Percentiles rank a stretch among this genome's conserved stretches.
These are phyloP conservation scores for Pseudocercospora eumusae DNA, from an alignment of 2,329 filamentous ascomycete species.

Conservation along the genomic window DNA sequence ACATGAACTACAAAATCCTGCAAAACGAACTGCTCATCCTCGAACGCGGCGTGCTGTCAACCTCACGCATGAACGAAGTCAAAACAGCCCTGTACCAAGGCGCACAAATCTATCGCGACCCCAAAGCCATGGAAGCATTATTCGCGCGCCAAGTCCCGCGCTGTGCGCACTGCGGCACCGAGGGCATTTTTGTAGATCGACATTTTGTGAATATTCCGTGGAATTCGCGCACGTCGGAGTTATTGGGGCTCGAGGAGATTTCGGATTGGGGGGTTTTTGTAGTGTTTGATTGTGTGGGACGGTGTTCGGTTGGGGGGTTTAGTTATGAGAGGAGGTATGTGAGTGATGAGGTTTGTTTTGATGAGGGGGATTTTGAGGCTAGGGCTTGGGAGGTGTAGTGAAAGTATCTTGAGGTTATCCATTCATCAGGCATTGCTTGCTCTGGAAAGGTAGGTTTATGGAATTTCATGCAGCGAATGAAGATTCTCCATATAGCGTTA, in stretches of 20 bases:
- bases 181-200: slow-evolving; percentile 16
- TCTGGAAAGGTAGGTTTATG: background rate
- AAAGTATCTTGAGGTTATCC: no score
- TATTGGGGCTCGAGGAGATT: slow-evolving; percentile 15
- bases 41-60: slow-evolving; percentile 14
- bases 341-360: background rate
- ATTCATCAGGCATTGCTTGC: no score
- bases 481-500: background rate
- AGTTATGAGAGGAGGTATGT: background rate
- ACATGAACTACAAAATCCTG: slow-evolving; percentile 11
- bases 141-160: slow-evolving; percentile 17
- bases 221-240: background rate
- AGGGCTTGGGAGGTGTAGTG: background rate
- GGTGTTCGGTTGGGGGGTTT: background rate
- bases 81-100: slow-evolving; percentile 14
- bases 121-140: slow-evolving; percentile 16
- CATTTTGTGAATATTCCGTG: slow-evolving; percentile 13
- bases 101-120: slow-evolving; percentile 19
- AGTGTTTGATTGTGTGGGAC: slow-evolving; percentile 11
- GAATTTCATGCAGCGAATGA: background rate
- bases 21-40: slow-evolving; percentile 15
- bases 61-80: slow-evolving; percentile 16
- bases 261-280: slow-evolving; percentile 22
- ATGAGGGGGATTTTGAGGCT: background rate
- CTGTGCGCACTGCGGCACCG: slow-evolving; percentile 13